phyloP scores from a whole-genome alignment of 2,329 filamentous ascomycete species.

The Plectosphaerella plurivora region DNA sequence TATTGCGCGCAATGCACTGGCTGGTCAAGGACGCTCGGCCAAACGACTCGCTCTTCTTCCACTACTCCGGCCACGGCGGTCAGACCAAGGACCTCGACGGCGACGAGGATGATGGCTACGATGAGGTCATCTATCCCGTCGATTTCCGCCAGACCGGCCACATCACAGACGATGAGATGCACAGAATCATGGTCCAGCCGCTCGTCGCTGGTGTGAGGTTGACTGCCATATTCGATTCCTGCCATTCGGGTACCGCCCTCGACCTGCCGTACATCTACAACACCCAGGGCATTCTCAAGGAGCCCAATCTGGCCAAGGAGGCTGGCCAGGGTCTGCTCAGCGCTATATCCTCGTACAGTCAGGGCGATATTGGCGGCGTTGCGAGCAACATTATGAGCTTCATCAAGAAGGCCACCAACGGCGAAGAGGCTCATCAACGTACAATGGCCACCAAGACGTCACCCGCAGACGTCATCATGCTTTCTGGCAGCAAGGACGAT shows the following conservation, averaged over 20 bases:
- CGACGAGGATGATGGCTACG: constrained; percentile 73
- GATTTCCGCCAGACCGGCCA: constrained; percentile 67
- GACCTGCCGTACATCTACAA: constrained; percentile 78
- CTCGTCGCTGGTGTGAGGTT: constrained; percentile 79
- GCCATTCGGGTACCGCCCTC: constrained; percentile 73
- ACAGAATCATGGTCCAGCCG: constrained; percentile 70
- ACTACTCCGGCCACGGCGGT: constrained; percentile 74
- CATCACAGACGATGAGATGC: constrained; percentile 76
- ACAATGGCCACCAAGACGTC: constrained; percentile 87
- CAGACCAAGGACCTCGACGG: constrained; percentile 70
- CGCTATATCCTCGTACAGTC: constrained; percentile 71
- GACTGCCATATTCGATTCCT: constrained; percentile 78
- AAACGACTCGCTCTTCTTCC: constrained; percentile 74
- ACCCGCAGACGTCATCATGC: constrained; percentile 94
- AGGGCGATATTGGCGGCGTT: constrained; percentile 77
- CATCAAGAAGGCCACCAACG: constrained; percentile 74
- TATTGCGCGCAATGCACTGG: constrained; percentile 72
- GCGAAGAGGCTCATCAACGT: constrained; percentile 73
- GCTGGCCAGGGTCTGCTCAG: constrained; percentile 68
- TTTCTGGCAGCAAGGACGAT: constrained; percentile 92
- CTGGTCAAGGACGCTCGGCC: constrained; percentile 66
- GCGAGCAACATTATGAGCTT: constrained; percentile 75
- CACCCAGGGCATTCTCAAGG: constrained; percentile 75
- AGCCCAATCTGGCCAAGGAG: constrained; percentile 77
- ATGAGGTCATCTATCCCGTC: constrained; percentile 76